Percentiles rank a stretch among this genome's conserved stretches.
phyloP scores from a whole-genome alignment of 208 protist species.

The Leishmania tarentolae region DNA sequence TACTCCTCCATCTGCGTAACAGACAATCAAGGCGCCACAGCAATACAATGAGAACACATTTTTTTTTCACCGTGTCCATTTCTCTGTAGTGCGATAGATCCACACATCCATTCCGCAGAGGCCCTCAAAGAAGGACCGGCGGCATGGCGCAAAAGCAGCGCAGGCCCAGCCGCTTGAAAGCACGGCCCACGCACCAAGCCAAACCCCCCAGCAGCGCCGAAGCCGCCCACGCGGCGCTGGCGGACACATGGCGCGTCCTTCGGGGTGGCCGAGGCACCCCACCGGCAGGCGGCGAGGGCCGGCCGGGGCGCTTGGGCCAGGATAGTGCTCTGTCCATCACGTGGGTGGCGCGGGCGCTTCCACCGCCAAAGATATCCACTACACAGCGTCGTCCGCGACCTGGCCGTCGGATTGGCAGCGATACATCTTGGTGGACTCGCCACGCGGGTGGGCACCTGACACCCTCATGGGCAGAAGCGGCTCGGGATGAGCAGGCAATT shows the following conservation, averaged over 20 bases:
- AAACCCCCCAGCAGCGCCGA: not conserved
- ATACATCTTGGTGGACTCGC: not conserved
- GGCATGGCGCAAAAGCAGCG: not conserved
- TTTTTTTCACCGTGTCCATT: not conserved
- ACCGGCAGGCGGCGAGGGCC: fast-evolving
- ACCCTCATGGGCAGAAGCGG: not conserved
- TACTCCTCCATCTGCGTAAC: not conserved
- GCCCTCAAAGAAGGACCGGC: not conserved
- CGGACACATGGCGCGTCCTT: not conserved
- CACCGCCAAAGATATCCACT: not conserved
- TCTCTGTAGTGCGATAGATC: not conserved
- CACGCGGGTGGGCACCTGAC: not conserved
- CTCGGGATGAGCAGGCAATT: not conserved
- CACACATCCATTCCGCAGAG: not conserved
- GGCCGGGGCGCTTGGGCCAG: not conserved
- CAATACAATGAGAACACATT: not conserved
- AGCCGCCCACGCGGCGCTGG: not conserved
- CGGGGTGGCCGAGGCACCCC: not conserved
- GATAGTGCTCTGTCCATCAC: not conserved
- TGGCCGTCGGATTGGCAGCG: not conserved
- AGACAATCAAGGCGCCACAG: not conserved
- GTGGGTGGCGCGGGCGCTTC: not conserved
- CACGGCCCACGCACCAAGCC: not conserved
- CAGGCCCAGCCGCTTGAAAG: not conserved
- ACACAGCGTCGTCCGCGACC: not conserved